Evolutionary conservation across 2,329 filamentous ascomycete species (phyloP), one percentile per base, ranked within the genome.

Genomic region (Raffaelea albimanens): DNA sequence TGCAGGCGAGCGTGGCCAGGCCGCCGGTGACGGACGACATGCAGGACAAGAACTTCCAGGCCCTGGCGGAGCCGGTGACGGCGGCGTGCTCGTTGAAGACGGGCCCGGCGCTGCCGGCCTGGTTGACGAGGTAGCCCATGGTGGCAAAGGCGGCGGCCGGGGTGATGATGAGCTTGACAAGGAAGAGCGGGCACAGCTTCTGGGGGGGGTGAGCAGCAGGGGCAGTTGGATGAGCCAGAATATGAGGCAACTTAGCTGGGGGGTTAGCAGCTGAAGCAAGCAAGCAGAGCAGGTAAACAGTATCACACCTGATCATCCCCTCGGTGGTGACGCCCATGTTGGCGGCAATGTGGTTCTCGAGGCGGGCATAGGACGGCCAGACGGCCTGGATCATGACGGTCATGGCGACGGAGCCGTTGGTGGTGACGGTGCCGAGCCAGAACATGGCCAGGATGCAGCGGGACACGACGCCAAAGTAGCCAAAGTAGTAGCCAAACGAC

Each of bases 121-220:
- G 78, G 38, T 87, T 81, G 25, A 95, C 73, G 3, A 87, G 78
- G 89, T 89, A 95, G 58, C 87, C 83, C 64, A 95, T 56, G 22
- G 54, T 57, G 34, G 55, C 54, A 5, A 43, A 33, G 3, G 45
- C 45, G 4, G 45, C 45, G 2, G 18, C 31, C 14, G 40, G 45
- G 8, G 40, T 43, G 18, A 47, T n/a, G 19, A 47, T 11, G 4
- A 43, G 31, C 58, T 68, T 69, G 53, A 63, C 55, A 7, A 71
- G 64, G 36, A 60, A 60, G 29, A 58, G 45, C 43, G 51, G 56
- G 3, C 55, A 50, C 14, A 60, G 56, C 18, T 55, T 54, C 25
- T 57, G 52, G 3, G 57, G 49, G 56, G 56, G 47, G 59, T 57
- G 39, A 60, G 46, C 2, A 59, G 49, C 34, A 60, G 54, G 33